Evolutionary conservation across 2,329 filamentous ascomycete genomes (phyloP).

Genomic region (Fonsecaea multimorphosa): DNA sequence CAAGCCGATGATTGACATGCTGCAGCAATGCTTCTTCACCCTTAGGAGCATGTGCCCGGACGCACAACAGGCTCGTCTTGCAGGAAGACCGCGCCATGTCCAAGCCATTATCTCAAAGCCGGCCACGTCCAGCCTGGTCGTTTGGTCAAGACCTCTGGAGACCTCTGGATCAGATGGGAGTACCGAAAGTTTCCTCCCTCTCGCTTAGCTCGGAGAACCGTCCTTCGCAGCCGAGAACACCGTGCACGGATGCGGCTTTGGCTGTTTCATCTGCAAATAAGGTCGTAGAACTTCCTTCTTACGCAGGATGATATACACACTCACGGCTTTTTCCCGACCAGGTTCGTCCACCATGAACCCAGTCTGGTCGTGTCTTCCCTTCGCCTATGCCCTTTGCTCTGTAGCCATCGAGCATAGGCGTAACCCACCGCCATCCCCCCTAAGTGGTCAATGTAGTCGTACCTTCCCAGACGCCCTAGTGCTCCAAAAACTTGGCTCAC

Average conservation of each 20-base stretch:
- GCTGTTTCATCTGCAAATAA: background rate
- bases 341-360: slow-evolving; percentile 12
- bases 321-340: slow-evolving; percentile 14
- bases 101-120: background rate
- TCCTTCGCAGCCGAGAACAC: background rate
- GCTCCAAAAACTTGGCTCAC: slow-evolving; percentile 46
- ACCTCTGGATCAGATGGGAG: background rate
- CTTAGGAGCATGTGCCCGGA: background rate
- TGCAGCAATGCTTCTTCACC: background rate
- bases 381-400: slow-evolving; percentile 24
- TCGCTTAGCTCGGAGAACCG: background rate
- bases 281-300: background rate
- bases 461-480: slow-evolving; percentile 43
- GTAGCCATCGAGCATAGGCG: slow-evolving; percentile 38
- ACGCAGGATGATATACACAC: background rate
- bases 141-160: background rate
- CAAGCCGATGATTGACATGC: background rate
- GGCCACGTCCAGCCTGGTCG: background rate
- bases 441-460: slow-evolving; percentile 53
- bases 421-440: slow-evolving; percentile 50
- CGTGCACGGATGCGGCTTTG: background rate
- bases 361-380: slow-evolving; percentile 1
- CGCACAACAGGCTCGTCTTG: background rate
- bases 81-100: background rate
- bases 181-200: background rate